Base-by-base conservation (phyloP, 2,329 filamentous ascomycete species). In the Colletotrichum navitas region DNA sequence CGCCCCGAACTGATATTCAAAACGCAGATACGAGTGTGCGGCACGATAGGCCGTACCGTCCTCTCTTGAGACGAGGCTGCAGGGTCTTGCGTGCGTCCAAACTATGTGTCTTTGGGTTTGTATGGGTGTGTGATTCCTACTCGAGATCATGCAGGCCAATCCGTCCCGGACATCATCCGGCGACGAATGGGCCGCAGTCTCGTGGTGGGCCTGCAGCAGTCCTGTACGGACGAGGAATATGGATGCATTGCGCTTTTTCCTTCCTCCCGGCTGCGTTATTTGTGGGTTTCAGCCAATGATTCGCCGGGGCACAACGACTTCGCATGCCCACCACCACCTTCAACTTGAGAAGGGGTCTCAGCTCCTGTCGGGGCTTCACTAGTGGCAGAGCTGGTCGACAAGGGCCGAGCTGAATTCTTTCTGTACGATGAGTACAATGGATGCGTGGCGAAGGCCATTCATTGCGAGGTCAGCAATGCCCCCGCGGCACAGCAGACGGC, bases 91-190 rank as follows among this genome's bases (percentile, higher is more conserved):
- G 41, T 18, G 41, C 5, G n/a, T 45, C 18, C 11, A 11, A 18
- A 41, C 39, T 5, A 41, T 41, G 16, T 41, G 39, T 41, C 3
- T 43, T 2, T 21, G 6, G 2, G 5, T 34, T 29, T 34, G 10
- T 21, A 21, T 47, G 8, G 2, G 2, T 10, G 18, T 45, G 41
- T 21, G 18, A 2, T 36, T 39, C 29, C 29, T 51, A 2, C 43
- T 51, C 14, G 29, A 39, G 59, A 62, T 62, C 32, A 34, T 51
- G 59, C 59, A 62, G 59, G 45, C 6, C 16, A 36, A 60, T 26
- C 45, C n/a, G 32, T 36, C 59, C 43, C 32, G 32, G 45, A 16
- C n/a, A 34, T n/a, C 59, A 18, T 51, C n/a, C 45, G 34, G 21
- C 10, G 54, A 32, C 59, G 45, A 36, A 49, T 39, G 21, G n/a